phyloP scores from a whole-genome alignment of 768 basidiomycete genomes.

The Coprinellus micaceus region DNA sequence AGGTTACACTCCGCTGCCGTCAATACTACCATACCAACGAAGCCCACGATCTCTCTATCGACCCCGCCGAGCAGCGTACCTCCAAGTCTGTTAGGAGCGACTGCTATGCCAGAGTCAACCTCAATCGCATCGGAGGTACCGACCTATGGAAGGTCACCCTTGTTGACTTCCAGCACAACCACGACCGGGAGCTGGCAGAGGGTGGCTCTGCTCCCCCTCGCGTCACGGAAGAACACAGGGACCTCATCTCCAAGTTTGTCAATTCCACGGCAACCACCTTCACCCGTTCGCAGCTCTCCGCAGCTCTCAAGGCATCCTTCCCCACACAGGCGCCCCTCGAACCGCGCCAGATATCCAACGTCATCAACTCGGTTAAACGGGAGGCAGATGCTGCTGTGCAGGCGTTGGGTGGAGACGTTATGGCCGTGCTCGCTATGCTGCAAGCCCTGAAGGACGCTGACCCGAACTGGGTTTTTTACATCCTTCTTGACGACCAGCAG shows the following conservation, averaged over 20 bases:
- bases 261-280: constrained; percentile 11
- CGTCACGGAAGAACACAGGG: constrained; percentile 16
- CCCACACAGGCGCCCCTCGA: neutral
- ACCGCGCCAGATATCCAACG: constrained; percentile 14
- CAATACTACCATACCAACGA: constrained; percentile 13
- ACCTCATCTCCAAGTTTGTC: constrained; percentile 8
- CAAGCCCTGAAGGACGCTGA: neutral
- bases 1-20: constrained; percentile 18
- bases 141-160: constrained; percentile 17
- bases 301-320: constrained; percentile 2
- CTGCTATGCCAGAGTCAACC: constrained; percentile 24
- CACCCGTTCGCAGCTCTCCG: constrained; percentile 13
- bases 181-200: constrained; percentile 16
- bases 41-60: constrained; percentile 12
- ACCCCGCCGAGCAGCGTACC: constrained; percentile 17
- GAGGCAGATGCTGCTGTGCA: neutral
- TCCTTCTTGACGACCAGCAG: constrained; percentile 6
- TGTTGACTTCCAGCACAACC: constrained; percentile 22
- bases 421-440: neutral
- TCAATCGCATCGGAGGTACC: constrained; percentile 6
- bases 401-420: constrained; percentile 7
- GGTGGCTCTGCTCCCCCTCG: constrained; percentile 11
- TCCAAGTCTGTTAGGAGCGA: constrained; percentile 18
- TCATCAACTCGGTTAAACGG: constrained; percentile 11
- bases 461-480: neutral